These are phyloP conservation scores for Kalaharituber pfeilii DNA, from an alignment of 2,329 filamentous ascomycete genomes.

Conservation along the genomic window DNA sequence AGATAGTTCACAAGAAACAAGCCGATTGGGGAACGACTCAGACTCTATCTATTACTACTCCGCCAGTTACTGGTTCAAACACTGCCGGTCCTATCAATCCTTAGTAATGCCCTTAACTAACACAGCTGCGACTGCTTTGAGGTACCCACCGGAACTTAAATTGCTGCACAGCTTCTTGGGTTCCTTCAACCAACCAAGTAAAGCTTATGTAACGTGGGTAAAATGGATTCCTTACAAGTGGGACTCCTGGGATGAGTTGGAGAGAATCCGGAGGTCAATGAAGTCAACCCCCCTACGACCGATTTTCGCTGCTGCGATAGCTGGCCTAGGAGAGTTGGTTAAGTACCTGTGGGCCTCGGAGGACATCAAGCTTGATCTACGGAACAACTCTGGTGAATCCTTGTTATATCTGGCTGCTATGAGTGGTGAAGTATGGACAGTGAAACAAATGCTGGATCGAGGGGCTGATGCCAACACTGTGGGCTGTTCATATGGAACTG, in stretches of 20 bases:
- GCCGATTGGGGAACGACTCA: no score
- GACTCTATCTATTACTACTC: neutral
- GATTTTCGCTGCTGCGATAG: neutral
- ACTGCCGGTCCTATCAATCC: neutral
- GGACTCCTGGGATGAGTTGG: neutral
- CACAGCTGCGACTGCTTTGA: neutral
- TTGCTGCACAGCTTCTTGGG: neutral
- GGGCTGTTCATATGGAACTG: neutral
- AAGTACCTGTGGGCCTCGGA: neutral
- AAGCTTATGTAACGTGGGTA: neutral
- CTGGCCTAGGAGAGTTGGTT: neutral
- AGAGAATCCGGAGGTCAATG: neutral
- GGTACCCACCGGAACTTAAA: neutral
- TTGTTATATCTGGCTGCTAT: neutral
- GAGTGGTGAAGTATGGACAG: neutral
- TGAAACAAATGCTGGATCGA: neutral
- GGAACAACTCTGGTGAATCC: neutral
- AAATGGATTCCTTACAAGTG: neutral
- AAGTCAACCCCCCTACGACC: neutral
- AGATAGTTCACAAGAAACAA: no score
- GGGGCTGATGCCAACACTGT: neutral
- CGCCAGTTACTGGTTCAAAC: neutral
- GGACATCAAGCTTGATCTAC: neutral
- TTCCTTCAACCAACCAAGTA: neutral
- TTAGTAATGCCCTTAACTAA: neutral